phyloP scores from a whole-genome alignment of 2,329 filamentous ascomycete species.

The Sphaerostilbella broomeana region DNA sequence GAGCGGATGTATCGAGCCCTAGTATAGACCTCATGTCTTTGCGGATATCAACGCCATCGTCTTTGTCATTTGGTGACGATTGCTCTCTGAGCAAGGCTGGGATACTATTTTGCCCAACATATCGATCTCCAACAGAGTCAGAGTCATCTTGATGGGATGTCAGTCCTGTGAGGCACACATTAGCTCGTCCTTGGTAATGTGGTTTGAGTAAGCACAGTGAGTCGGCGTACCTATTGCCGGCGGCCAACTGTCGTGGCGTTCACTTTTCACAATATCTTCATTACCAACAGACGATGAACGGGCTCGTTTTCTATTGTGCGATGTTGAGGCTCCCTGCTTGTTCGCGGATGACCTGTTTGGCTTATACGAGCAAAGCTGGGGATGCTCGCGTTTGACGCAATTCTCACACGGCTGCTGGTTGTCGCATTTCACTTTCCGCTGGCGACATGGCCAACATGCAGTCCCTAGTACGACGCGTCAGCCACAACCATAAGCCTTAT shows the following conservation, averaged over 20 bases:
- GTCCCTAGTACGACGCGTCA: constrained; percentile 49
- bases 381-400: constrained; percentile 59
- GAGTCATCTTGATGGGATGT: constrained; percentile 44
- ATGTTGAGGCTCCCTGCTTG: constrained; percentile 26
- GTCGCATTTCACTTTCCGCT: constrained; percentile 64
- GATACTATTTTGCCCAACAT: constrained; percentile 62
- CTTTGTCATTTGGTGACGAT: constrained; percentile 45
- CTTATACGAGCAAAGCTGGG: constrained; percentile 60
- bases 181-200: neutral
- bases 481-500: too few species aligned
- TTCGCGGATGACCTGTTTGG: constrained; percentile 44
- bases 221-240: constrained; percentile 32
- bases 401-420: constrained; percentile 64
- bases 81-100: constrained; percentile 59
- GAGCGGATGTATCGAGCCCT: constrained; percentile 58
- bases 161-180: constrained; percentile 16
- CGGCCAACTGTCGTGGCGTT: constrained; percentile 37
- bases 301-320: constrained; percentile 29
- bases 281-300: constrained; percentile 26
- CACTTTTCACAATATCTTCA: constrained; percentile 28
- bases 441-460: constrained; percentile 60
- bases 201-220: neutral
- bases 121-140: constrained; percentile 49
- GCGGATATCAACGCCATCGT: constrained; percentile 50
- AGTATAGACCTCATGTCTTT: constrained; percentile 61